Evolutionary conservation across 2,329 filamentous ascomycete genomes (phyloP), one percentile per base, ranked within the genome.

Genomic region (Ambrosiella beaveri): DNA sequence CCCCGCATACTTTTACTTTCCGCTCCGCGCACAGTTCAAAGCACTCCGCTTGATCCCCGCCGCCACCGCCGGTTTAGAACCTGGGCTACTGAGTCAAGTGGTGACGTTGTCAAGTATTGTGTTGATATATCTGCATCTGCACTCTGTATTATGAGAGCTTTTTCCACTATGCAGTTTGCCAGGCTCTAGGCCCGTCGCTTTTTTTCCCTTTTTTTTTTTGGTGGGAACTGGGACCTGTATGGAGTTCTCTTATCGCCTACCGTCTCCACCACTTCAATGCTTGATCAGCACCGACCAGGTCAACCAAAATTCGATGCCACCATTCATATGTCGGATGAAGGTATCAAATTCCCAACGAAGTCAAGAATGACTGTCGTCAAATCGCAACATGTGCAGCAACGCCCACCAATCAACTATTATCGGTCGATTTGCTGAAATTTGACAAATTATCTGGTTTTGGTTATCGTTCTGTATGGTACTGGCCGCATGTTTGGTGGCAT

Each of bases 1-100:
- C 37, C 61, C 59, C 57, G 62, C 60, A 19, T n/a, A 47, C 56
- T 53, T 37, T 56, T 54, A 58, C 57, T 62, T 63, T 63, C 57
- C 52, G 59, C 59, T 37, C 44, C 35, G n/a, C 19, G 13, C 8
- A 47, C 40, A 15, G 47, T 19, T 41, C 39, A 41, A 41, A 41
- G 27, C 47, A 52, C 37, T 9, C 44, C 19, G 37, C 36, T 41
- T 17, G 38, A 13, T 44, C 36, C 19, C 53, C 17, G n/a, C 8
- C 4, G 4, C 44, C 44, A n/a, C 13, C 44, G 44, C 44, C 3
- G 27, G 27, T 27, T 47, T 13, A 15, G 44, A 47, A 15, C 19
- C 11, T n/a, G 44, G 27, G 27, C 27, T 27, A 27, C 27, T 4
- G 27, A 27, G 27, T 2, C 27, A 27, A 27, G 44, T 47, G 44